Evolutionary conservation across 805 yeast genomes (phyloP).

Genomic region (Kluyveromyces dobzhanskii): DNA sequence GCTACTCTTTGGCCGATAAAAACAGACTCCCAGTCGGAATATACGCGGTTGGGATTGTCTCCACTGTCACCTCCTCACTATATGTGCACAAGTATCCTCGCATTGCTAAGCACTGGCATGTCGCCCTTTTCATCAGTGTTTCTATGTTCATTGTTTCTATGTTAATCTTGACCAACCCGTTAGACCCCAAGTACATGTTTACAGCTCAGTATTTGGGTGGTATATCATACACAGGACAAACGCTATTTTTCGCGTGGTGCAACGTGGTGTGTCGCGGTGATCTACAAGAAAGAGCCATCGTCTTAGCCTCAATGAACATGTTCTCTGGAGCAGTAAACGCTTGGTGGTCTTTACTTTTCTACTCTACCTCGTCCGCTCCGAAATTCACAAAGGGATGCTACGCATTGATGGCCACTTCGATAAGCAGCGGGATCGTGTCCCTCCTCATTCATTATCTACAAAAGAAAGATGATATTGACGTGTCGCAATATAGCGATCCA

Average conservation of each 20-base stretch:
- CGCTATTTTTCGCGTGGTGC: slow-evolving; percentile 57
- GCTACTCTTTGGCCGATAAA: slow-evolving; percentile 36
- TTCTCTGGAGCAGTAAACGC: slow-evolving; percentile 55
- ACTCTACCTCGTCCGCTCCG: slow-evolving; percentile 44
- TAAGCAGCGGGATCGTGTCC: slow-evolving; percentile 35
- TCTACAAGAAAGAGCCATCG: slow-evolving; percentile 54
- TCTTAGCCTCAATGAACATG: slow-evolving; percentile 59
- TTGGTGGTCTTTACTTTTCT: slow-evolving; percentile 54
- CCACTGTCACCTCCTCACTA: slow-evolving; percentile 37
- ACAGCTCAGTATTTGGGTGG: slow-evolving; percentile 52
- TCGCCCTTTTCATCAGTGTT: slow-evolving; percentile 37
- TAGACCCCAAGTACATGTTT: slow-evolving; percentile 33
- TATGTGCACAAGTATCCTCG: slow-evolving; percentile 37
- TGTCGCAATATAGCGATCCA: not conserved
- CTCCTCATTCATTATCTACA: slow-evolving; percentile 37
- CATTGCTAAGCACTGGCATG: slow-evolving; percentile 41
- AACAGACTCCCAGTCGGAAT: slow-evolving; percentile 51
- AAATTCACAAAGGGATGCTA: slow-evolving; percentile 43
- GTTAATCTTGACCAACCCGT: slow-evolving; percentile 37
- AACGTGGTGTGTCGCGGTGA: slow-evolving; percentile 51
- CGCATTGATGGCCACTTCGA: slow-evolving; percentile 48
- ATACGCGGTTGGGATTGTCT: slow-evolving; percentile 41
- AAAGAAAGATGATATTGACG: slow-evolving; percentile 21
- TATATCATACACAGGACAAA: slow-evolving; percentile 49
- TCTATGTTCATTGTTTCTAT: slow-evolving; percentile 39